Evolutionary conservation across 2,329 filamentous ascomycete genomes (phyloP).

Genomic region (Fusarium globosum): DNA sequence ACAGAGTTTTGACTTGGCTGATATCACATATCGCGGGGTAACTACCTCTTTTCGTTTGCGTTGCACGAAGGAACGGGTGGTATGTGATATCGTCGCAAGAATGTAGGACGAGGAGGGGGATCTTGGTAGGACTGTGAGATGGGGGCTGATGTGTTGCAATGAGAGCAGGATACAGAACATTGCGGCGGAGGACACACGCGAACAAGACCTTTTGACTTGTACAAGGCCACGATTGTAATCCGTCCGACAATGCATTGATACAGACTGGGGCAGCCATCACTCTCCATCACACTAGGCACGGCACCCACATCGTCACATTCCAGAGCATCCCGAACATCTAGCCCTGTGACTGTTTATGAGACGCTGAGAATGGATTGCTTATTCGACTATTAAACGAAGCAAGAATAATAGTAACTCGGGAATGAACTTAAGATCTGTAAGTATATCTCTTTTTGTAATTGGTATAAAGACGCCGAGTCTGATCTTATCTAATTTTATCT

Average conservation of each 20-base stretch:
- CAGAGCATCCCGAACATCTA: neutral
- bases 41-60: neutral
- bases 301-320: neutral
- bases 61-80: neutral
- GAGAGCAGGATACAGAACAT: neutral
- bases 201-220: too few relatives aligned
- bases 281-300: neutral
- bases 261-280: rapidly evolving
- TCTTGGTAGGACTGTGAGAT: neutral
- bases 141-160: rapidly evolving
- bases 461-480: rapidly evolving
- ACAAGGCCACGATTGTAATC: rapidly evolving
- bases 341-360: neutral
- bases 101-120: neutral
- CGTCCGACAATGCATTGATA: rapidly evolving
- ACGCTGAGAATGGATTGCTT: neutral
- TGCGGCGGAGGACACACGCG: rapidly evolving
- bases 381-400: too few relatives aligned
- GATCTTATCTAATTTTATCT: neutral
- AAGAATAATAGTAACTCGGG: rapidly evolving
- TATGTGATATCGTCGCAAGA: neutral
- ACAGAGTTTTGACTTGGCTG: neutral
- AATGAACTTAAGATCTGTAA: neutral
- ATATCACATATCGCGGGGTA: neutral
- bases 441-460: neutral